Evolutionary conservation across 257 asterid species (phyloP), one percentile per base, ranked within the genome.

Genomic region (Petunia axillaris): DNA sequence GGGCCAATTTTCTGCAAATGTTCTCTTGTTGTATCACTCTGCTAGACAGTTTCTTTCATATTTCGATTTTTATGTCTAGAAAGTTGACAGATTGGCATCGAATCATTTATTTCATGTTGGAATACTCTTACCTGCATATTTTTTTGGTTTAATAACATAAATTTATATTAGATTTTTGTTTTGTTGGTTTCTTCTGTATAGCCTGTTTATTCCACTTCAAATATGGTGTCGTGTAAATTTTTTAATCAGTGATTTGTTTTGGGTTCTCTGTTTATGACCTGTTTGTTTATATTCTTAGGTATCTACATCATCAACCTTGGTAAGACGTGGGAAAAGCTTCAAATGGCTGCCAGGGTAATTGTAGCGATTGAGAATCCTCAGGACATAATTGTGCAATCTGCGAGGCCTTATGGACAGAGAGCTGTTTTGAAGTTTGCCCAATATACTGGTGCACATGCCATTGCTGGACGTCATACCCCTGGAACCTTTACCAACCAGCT

Each of bases 391-490:
- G 83, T 83, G 39, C 85, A 83, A 41, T 83, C 85, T 16, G 85
- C 85, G 7, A 67, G 85, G 67, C 81, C 85, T 4, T 82, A 82
- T 77, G 85, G 85, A 38, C 85, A 82, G 77, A 82, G 85, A 46
- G 85, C 85, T 52, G 85, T 82, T 64, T 67, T 82, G 85, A 82
- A 82, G 64, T 82, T 82, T 8, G 78, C 85, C 25, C 85, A 82
- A 60, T 82, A 82, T 48, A 82, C 82, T 58, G 85, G 85, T 58
- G 79, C 79, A 15, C 74, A 82, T 36, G 85, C 85, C 6, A 82
- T 82, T 67, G 85, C 85, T 55, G 85, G 85, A 64, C 85, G 85
- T 8, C 85, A 82, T 36, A 82, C 85, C 75, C 85, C 82, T 44
- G 85, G 85, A 25, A 82, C 85, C 15, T 81, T 81, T 67, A 81